phyloP scores from a whole-genome alignment of 2,329 filamentous ascomycete species.

The Alternaria gansuensis region DNA sequence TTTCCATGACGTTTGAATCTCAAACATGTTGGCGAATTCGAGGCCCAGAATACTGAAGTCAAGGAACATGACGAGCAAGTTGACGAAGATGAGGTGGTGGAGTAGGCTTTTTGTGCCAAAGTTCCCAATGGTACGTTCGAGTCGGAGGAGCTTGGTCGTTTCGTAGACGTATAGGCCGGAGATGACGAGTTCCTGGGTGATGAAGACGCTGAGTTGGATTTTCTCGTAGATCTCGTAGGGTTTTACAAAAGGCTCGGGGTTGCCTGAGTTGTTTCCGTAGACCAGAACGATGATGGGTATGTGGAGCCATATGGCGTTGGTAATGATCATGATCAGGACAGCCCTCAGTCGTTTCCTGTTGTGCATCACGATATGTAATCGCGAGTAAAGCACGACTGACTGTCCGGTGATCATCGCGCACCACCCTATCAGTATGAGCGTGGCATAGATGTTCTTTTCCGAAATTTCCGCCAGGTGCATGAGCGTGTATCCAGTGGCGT shows the following conservation, averaged over 20 bases:
- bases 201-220: slow-evolving; percentile 54
- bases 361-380: slow-evolving; percentile 66
- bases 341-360: slow-evolving; percentile 57
- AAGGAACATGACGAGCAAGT: slow-evolving; percentile 34
- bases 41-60: slow-evolving; percentile 35
- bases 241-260: slow-evolving; percentile 37
- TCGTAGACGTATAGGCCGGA: slow-evolving; percentile 62
- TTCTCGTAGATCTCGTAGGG: slow-evolving; percentile 53
- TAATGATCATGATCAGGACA: slow-evolving; percentile 65
- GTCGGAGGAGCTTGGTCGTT: slow-evolving; percentile 39
- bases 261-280: slow-evolving; percentile 58
- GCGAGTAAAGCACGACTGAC: slow-evolving; percentile 67
- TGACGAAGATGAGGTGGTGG: slow-evolving; percentile 34
- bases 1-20: slow-evolving; percentile 46
- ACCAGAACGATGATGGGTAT: slow-evolving; percentile 63
- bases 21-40: slow-evolving; percentile 32
- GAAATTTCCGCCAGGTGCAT: slow-evolving; percentile 52
- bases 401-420: slow-evolving; percentile 69
- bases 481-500: slow-evolving; percentile 56
- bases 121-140: slow-evolving; percentile 29
- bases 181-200: slow-evolving; percentile 50
- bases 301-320: slow-evolving; percentile 62
- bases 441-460: slow-evolving; percentile 39
- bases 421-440: slow-evolving; percentile 64
- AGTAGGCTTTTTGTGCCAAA: slow-evolving; percentile 25